Evolutionary conservation across 1,284 basidiomycete genomes (phyloP), one percentile per base, ranked within the genome.

Genomic region (Puccinia coronata): DNA sequence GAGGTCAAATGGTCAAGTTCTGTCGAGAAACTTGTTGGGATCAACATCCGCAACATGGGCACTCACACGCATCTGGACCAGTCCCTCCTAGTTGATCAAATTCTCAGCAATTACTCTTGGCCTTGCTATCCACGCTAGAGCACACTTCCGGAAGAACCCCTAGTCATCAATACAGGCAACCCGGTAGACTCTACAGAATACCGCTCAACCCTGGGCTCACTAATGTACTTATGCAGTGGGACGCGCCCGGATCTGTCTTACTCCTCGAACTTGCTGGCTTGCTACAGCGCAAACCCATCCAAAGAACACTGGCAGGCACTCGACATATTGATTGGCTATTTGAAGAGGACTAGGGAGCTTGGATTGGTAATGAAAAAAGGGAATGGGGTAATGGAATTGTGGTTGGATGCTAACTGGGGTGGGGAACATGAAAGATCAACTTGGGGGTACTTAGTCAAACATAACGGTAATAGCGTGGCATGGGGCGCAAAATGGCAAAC

Each of bases 371-470:
- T 39, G 20, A 49, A 16, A 12, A 28, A 23, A 14, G 61, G 47
- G 14, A 23, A 65, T 25, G 25, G 14, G 31, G n/a, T 1, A 16
- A 23, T 74, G 14, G n/a, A 53, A 20, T 20, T 57, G 4, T 74
- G 55, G 34, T 41, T 39, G 18, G 74, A 76, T 63, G 74, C 74
- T 0, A 76, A 61, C 41, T 76, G 74, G n/a, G 74, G 74, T 8
- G 74, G 74, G 1, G 55, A 76, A 53, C 51, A 53, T 23, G 49
- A 51, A 25, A 1, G 71, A 34, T 39, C 47, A 16, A 73, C 71
- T 53, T 51, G 25, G 1, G 71, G 71, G 4, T 55, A 34, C 36
- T 20, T 73, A 1, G 16, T 73, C 14, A 25, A 55, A 20, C n/a
- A 39, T 55, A 16, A 12, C 5, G 71, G 71, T 1, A 18, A 55